phyloP scores from a whole-genome alignment of 2,329 filamentous ascomycete species.

The Acephala macrosclerotiorum region DNA sequence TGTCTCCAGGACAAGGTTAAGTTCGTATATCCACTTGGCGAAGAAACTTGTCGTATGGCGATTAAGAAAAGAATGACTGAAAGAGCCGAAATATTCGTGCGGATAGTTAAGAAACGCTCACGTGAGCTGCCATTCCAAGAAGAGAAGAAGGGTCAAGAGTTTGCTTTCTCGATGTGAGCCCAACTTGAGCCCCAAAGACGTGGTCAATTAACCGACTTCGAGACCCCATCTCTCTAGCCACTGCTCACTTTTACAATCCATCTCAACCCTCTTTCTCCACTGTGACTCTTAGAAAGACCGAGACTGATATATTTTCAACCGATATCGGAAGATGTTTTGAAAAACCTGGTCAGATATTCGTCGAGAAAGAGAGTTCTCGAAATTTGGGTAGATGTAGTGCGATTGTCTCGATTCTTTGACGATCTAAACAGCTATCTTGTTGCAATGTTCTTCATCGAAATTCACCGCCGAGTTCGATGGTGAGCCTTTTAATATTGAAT shows the following conservation, averaged over 20 bases:
- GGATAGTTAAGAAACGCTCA: not conserved
- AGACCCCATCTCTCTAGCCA: not conserved
- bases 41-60: not conserved
- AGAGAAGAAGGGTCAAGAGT: too few relatives aligned
- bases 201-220: not conserved
- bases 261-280: conserved; percentile 1
- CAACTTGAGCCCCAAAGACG: not conserved
- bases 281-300: not conserved
- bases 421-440: too few relatives aligned
- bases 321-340: not conserved
- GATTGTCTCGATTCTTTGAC: not conserved
- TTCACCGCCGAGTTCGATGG: too few relatives aligned
- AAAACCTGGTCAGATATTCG: not conserved
- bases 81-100: not conserved
- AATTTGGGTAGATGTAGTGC: not conserved
- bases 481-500: too few relatives aligned
- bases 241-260: not conserved
- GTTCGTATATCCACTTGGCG: not conserved
- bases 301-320: not conserved
- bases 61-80: not conserved
- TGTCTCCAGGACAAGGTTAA: too few relatives aligned
- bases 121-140: not conserved
- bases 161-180: not conserved
- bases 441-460: too few relatives aligned
- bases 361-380: not conserved